Evolutionary conservation across 2,329 filamentous ascomycete genomes (phyloP), one percentile per base, ranked within the genome.

Genomic region (Grosmannia penicillata): DNA sequence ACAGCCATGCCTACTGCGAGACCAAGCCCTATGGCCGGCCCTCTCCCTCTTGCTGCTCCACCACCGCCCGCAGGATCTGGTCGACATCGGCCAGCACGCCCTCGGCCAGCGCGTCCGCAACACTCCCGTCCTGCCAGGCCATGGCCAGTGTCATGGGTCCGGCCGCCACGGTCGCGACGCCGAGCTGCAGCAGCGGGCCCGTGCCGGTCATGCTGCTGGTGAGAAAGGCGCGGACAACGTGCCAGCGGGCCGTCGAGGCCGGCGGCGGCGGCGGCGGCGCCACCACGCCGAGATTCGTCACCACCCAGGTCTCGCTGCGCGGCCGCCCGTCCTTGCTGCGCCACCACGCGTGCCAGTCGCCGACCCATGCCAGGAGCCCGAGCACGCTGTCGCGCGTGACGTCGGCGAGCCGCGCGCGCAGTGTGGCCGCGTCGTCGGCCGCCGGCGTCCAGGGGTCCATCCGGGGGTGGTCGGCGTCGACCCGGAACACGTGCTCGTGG

Each of bases 271-370:
- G 22, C 32, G 9, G 26, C 34, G n/a, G n/a, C 1, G 42, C 38
- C n/a, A 66, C 48, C 13, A 55, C 54, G 1, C 71, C 70, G 6
- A 72, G 42, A 47, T 74, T 75, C 43, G 65, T 72, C 5, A 74
- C 47, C 43, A 66, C 63, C 62, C 68, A 74, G 1, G 65, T 63
- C 4, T 47, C 47, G 3, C 55, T 49, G 9, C 68, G 59, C 11
- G 53, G 47, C 38, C 55, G 50, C 1, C 67, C 67, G 14, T 70
- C 48, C 46, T 62, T 63, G 1, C 50, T 48, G 4, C 47, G 43
- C 45, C 63, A 65, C 43, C 58, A 63, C 2, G 48, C 46, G 28
- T 53, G 50, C 53, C 62, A 67, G 53, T 74, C 61, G 2, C 49
- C 29, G 6, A 72, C 49, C 36, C 59, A 61, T 3, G 48, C 46